These are phyloP conservation scores for Colletotrichum sp. DNA, from an alignment of 2,329 filamentous ascomycete species.

Conservation along the genomic window DNA sequence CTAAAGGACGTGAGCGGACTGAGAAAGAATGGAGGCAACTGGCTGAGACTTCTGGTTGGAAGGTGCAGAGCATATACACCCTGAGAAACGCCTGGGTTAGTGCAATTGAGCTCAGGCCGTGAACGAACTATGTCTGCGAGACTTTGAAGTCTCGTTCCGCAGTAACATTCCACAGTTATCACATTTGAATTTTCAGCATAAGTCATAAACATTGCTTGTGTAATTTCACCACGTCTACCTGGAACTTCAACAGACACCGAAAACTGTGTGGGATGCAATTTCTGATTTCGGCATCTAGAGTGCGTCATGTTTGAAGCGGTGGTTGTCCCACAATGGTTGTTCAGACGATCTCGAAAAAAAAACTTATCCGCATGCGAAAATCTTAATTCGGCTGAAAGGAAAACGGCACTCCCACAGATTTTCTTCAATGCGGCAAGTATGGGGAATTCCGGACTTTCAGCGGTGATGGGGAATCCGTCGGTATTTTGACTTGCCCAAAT, in stretches of 20 bases:
- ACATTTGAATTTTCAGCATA: background rate
- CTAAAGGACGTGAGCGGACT: constrained; percentile 35
- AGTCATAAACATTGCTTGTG: background rate
- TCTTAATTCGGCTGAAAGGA: background rate
- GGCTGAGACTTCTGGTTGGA: constrained; percentile 33
- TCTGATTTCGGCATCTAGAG: background rate
- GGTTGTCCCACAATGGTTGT: background rate
- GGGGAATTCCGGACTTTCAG: background rate
- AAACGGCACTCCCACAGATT: background rate
- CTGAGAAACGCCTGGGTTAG: constrained; percentile 27
- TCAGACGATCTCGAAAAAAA: background rate
- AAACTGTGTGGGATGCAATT: background rate
- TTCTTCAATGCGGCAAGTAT: background rate
- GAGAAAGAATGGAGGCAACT: constrained; percentile 33
- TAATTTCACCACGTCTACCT: background rate
- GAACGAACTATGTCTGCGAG: background rate
- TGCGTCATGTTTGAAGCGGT: background rate
- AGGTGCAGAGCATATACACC: constrained; percentile 21
- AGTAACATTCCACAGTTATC: background rate
- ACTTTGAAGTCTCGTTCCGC: background rate
- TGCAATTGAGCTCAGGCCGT: constrained; percentile 23
- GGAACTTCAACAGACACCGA: background rate
- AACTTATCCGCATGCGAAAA: background rate
- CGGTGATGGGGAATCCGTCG: background rate
- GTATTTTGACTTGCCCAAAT: background rate